phyloP scores from a whole-genome alignment of 805 yeast species.

The Saturnispora quitensis region DNA sequence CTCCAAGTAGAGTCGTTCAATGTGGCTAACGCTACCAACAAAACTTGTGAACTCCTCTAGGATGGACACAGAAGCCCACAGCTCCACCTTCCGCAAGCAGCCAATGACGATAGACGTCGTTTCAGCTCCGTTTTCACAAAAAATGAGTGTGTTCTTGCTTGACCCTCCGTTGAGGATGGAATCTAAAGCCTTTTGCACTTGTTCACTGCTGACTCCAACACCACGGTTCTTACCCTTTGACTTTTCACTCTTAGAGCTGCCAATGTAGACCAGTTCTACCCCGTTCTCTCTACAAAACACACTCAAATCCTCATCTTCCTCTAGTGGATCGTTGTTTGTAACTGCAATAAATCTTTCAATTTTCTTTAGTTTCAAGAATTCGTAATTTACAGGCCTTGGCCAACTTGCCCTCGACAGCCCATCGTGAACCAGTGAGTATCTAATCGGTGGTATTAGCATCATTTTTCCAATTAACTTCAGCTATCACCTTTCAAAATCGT shows the following conservation, averaged over 20 bases:
- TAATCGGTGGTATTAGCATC: constrained; percentile 40
- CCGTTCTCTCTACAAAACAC: constrained; percentile 43
- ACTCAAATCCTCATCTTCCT: constrained; percentile 36
- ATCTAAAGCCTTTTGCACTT: constrained; percentile 52
- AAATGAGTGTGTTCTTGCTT: constrained; percentile 57
- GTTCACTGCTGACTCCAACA: constrained; percentile 65
- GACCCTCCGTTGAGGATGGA: constrained; percentile 44
- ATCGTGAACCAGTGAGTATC: constrained; percentile 64
- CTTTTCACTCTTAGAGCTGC: constrained; percentile 46
- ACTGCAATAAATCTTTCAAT: constrained; percentile 69
- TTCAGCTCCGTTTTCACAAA: constrained; percentile 86
- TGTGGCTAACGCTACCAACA: constrained; percentile 67
- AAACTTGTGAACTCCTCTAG: constrained; percentile 75
- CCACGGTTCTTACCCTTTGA: constrained; percentile 78
- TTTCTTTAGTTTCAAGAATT: constrained; percentile 55
- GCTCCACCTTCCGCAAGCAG: constrained; percentile 69
- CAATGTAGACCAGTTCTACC: constrained; percentile 62
- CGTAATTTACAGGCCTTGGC: constrained; percentile 66
- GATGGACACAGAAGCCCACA: constrained; percentile 86
- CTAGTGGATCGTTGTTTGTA: constrained; percentile 65
- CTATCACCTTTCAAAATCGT: background rate
- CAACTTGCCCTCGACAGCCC: constrained; percentile 76
- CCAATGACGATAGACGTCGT: constrained; percentile 79
- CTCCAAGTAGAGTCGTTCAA: constrained; percentile 79
- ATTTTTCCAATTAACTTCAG: background rate